Base-by-base conservation (phyloP, 495 filamentous ascomycete species). In the Aspergillus hancockii region DNA sequence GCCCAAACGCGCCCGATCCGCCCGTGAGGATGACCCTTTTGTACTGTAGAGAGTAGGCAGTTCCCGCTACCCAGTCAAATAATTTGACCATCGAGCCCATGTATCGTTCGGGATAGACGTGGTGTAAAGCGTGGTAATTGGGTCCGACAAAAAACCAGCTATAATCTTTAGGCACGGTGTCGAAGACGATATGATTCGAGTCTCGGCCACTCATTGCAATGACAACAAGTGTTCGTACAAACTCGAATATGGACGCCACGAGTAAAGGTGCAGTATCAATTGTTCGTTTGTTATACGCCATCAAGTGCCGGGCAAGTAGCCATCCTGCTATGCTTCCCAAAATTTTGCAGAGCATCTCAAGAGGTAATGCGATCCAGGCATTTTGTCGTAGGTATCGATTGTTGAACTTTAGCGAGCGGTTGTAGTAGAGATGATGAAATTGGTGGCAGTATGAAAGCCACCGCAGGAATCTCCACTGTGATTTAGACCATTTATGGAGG, bases 341-440 rank as follows among this genome's bases (percentile, higher is more conserved):
- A 18, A 52, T 18, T 23, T 59, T 60, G 38, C 58, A 53, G 45
- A 22, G 43, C 49, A 60, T 36, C 21, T 67, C 65, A 36, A 67
- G 55, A 0, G 65, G 65, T 3, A 67, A 49, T 13, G 65, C 62
- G 23, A 64, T 59, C 30, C 49, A 55, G 4, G 49, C 18, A 19
- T 67, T 67, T 22, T 58, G 62, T 16, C 40, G 49, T 8, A 34
- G 54, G 40, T 67, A 67, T 34, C 43, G 50, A 1, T 47, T 16
- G 54, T 67, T 59, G 54, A 67, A 67, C 16, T 57, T 47, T 43
- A 67, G 54, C n/a, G 60, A 59, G 1, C 56, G 62, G 4, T 58
- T 64, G 52, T 62, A 67, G 50, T 64, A 67, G 13, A 67, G 65
- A 40, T 67, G 65, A 43, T 67, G 65, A 49, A 38, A 67, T 38